phyloP scores from a whole-genome alignment of 164 flowering plant genomes.

The Tinospora cordifolia region DNA sequence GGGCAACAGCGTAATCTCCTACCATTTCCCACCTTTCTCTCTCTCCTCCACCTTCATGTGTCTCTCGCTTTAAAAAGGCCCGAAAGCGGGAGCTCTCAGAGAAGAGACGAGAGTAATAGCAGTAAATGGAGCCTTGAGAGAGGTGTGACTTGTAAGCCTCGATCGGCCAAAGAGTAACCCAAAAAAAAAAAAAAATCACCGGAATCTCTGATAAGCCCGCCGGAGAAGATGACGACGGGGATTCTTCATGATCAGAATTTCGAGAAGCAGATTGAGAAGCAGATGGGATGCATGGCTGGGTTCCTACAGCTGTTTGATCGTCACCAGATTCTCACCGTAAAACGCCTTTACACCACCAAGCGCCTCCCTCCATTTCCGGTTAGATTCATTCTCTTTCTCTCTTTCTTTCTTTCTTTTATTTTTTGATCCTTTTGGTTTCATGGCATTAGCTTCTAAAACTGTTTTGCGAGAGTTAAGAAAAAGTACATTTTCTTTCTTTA shows the following conservation, averaged over 20 bases:
- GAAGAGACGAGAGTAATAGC: not conserved
- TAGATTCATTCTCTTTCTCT: not conserved
- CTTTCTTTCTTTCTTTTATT: not conserved
- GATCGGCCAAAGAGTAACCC: no score
- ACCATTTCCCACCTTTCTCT: not conserved
- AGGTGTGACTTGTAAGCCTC: not conserved
- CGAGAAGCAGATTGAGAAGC: constrained; percentile 74
- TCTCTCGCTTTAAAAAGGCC: not conserved
- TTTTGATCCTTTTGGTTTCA: not conserved
- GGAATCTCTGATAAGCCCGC: constrained; percentile 9
- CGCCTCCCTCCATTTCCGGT: constrained; percentile 50
- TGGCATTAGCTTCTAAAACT: not conserved
- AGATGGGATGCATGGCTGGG: constrained; percentile 96
- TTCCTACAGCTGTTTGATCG: constrained; percentile 86
- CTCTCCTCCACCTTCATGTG: not conserved
- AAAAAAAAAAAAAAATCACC: constrained; percentile 9
- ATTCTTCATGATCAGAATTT: constrained; percentile 44
- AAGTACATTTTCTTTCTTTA: not conserved
- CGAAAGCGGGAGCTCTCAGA: not conserved
- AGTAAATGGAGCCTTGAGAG: constrained; percentile 2
- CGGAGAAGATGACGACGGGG: constrained; percentile 37
- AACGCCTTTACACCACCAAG: constrained; percentile 54
- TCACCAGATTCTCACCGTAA: constrained; percentile 56
- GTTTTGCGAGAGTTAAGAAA: not conserved
- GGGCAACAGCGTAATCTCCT: not conserved